Conservation (phyloP, 176 grass and related monocot species). For the Lolium rigidum region DNA sequence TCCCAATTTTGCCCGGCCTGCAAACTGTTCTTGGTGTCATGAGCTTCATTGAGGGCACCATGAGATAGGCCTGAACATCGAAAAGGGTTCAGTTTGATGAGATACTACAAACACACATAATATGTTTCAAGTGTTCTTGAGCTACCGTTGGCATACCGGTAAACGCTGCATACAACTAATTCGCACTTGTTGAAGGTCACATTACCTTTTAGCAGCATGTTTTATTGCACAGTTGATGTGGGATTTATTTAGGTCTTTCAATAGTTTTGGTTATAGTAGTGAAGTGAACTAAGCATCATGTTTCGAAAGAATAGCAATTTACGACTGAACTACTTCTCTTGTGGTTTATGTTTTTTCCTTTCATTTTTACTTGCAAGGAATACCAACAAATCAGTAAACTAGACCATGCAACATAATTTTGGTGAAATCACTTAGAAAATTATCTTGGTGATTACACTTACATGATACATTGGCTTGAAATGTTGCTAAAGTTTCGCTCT, state of each 20-base stretch:
- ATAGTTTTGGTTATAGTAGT: background rate
- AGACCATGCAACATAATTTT: background rate
- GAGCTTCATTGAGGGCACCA: background rate
- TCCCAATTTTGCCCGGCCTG: background rate
- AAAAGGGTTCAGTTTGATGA: conserved; percentile 14
- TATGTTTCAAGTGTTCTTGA: conserved; percentile 16
- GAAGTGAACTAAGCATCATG: conserved; percentile 20
- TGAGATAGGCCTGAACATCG: background rate
- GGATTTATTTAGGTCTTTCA: background rate
- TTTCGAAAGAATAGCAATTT: background rate
- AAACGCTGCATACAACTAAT: background rate
- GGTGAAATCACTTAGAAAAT: background rate
- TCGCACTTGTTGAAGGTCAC: background rate
- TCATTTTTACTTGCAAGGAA: conserved; percentile 19
- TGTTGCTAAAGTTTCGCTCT: background rate
- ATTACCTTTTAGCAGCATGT: background rate
- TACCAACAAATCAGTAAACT: background rate
- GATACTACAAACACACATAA: background rate
- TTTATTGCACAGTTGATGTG: background rate
- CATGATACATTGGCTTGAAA: background rate
- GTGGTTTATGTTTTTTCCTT: conserved; percentile 6
- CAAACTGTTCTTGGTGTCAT: background rate
- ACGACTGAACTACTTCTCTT: background rate
- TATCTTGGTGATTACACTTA: background rate
- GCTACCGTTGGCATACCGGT: background rate